These are phyloP conservation scores for Ceratocystis papillata DNA, from an alignment of 2,329 filamentous ascomycete species.

Conservation along the genomic window DNA sequence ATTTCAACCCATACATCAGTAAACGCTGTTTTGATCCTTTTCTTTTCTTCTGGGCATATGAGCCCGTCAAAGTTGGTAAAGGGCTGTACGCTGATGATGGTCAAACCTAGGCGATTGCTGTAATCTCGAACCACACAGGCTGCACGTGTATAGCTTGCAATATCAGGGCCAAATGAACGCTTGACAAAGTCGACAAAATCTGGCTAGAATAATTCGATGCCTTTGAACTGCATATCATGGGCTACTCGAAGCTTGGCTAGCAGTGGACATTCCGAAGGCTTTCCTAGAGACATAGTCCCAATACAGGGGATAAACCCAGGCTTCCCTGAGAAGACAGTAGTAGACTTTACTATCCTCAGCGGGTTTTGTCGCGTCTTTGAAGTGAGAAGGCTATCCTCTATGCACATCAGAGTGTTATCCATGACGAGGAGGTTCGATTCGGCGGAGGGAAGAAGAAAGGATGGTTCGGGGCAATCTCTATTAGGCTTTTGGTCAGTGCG, in stretches of 20 bases:
- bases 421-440: not conserved
- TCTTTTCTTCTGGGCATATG: constrained; percentile 4
- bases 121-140: constrained; percentile 16
- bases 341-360: not conserved
- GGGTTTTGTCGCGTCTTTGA: not conserved
- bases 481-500: not conserved
- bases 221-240: constrained; percentile 24
- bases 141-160: constrained; percentile 1
- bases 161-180: not conserved
- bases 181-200: constrained; percentile 25
- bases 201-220: constrained; percentile 27
- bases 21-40: constrained; percentile 17
- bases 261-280: constrained; percentile 23
- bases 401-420: constrained; percentile 8
- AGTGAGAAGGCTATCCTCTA: not conserved
- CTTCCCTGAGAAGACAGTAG: not conserved
- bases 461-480: not conserved
- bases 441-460: not conserved
- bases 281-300: constrained; percentile 27
- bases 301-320: constrained; percentile 25
- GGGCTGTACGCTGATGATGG: constrained; percentile 26
- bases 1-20: constrained; percentile 25
- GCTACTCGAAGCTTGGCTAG: constrained; percentile 26
- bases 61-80: constrained; percentile 27
- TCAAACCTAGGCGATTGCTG: constrained; percentile 22